Conservation (phyloP, 768 basidiomycete species). For the Naganishia friedmannii region DNA sequence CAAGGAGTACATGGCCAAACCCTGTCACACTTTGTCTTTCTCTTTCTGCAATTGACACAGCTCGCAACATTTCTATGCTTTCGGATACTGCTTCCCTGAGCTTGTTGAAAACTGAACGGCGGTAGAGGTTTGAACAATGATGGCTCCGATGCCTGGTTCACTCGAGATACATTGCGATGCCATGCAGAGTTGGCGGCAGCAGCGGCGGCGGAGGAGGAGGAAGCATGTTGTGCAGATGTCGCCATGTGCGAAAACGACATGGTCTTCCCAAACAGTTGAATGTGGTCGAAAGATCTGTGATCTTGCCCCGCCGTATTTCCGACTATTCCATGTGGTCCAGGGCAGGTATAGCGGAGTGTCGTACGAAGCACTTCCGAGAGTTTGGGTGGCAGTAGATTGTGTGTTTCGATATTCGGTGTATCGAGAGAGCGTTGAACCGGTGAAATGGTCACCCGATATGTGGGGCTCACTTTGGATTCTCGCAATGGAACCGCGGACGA, state of each 20-base stretch:
- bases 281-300: background rate
- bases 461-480: background rate
- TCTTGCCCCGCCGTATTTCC: background rate
- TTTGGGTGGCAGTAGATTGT: background rate
- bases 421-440: background rate
- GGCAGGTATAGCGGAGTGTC: background rate
- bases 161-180: conserved; percentile 11
- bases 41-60: conserved; percentile 24
- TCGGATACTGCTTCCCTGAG: conserved; percentile 4
- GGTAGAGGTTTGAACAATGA: conserved; percentile 18
- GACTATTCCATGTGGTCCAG: background rate
- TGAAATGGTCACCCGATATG: background rate
- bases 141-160: background rate
- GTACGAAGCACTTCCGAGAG: background rate
- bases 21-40: conserved; percentile 32
- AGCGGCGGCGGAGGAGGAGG: background rate
- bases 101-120: conserved; percentile 17
- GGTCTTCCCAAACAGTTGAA: background rate
- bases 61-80: conserved; percentile 20
- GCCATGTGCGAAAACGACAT: conserved; percentile 1
- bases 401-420: background rate
- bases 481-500: background rate
- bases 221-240: background rate
- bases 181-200: conserved; percentile 13
- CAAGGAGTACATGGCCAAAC: conserved; percentile 30